A percentile compares a stretch with the other conserved stretches of the same genome.
Conservation (phyloP, 2,329 filamentous ascomycete species). For the Cytospora paraplurivora region DNA sequence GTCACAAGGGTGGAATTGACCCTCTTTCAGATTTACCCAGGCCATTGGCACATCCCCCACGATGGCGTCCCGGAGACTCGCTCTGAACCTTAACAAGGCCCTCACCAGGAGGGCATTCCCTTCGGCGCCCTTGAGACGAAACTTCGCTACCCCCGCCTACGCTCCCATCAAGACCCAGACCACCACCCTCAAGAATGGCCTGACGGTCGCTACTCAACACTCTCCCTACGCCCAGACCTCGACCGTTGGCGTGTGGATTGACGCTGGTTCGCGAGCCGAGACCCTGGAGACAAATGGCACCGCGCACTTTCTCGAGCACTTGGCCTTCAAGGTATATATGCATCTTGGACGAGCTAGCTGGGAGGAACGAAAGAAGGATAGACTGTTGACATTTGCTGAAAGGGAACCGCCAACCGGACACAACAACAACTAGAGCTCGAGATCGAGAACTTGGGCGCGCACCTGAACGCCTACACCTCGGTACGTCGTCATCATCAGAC, state of each 20-base stretch:
- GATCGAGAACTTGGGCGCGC: slow-evolving; percentile 99
- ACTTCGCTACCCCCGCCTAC: slow-evolving; percentile 83
- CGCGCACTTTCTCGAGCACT: slow-evolving; percentile 98
- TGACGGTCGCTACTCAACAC: slow-evolving; percentile 98
- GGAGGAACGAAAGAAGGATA: slow-evolving; percentile 10
- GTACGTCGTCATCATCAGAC: slow-evolving; percentile 58
- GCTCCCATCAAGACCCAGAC: slow-evolving; percentile 81
- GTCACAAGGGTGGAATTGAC: slow-evolving; percentile 21
- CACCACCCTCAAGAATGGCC: slow-evolving; percentile 94
- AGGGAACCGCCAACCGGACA: slow-evolving; percentile 91
- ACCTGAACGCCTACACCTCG: slow-evolving; percentile 99
- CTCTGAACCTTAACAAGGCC: slow-evolving; percentile 89
- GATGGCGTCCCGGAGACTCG: slow-evolving; percentile 98
- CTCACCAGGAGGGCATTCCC: slow-evolving; percentile 83
- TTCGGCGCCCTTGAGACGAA: slow-evolving; percentile 77
- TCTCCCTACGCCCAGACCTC: slow-evolving; percentile 98
- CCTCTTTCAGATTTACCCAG: slow-evolving; percentile 13
- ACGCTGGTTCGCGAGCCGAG: slow-evolving; percentile 96
- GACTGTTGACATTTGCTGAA: slow-evolving; percentile 8
- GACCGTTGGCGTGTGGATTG: slow-evolving; percentile 98
- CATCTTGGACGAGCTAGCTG: slow-evolving; percentile 3
- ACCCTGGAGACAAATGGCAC: slow-evolving; percentile 99
- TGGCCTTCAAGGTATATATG: slow-evolving; percentile 90
- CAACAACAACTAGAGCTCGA: slow-evolving; percentile 98
- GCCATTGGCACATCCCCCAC: slow-evolving; percentile 41